Conservation (phyloP, 225 moss, liverwort and hornwort species). For the Climacium dendroides region DNA sequence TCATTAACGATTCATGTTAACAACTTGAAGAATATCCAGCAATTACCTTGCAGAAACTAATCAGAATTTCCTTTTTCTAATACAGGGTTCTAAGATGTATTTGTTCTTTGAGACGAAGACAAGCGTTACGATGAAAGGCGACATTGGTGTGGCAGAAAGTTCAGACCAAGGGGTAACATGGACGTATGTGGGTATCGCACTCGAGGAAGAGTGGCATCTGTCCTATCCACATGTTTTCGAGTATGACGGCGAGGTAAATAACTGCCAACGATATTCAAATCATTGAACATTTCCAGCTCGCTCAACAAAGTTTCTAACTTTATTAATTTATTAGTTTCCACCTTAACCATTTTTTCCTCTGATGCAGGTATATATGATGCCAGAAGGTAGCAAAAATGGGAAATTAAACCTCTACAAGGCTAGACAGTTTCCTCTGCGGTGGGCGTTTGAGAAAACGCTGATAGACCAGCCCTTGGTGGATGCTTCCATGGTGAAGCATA, state of each 20-base stretch:
- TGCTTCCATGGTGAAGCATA: constrained; percentile 60
- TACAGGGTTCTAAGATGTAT: constrained; percentile 57
- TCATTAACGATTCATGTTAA: not conserved
- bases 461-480: constrained; percentile 81
- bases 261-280: not conserved
- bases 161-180: constrained; percentile 63
- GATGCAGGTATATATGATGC: constrained; percentile 91
- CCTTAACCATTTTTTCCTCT: not conserved
- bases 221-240: constrained; percentile 83
- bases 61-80: not conserved
- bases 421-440: constrained; percentile 48
- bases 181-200: constrained; percentile 58
- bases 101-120: constrained; percentile 88
- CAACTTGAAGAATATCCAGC: not conserved
- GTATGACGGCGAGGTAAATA: constrained; percentile 54
- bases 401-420: constrained; percentile 72
- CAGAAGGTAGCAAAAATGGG: constrained; percentile 65
- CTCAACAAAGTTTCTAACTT: not conserved
- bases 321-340: not conserved
- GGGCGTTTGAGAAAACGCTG: constrained; percentile 55
- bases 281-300: not conserved
- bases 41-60: not conserved
- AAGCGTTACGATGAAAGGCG: constrained; percentile 63
- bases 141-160: constrained; percentile 83
- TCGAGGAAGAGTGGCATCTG: constrained; percentile 92